Conservation (phyloP, 208 protist species). For the Vickermania spadyakhi region DNA sequence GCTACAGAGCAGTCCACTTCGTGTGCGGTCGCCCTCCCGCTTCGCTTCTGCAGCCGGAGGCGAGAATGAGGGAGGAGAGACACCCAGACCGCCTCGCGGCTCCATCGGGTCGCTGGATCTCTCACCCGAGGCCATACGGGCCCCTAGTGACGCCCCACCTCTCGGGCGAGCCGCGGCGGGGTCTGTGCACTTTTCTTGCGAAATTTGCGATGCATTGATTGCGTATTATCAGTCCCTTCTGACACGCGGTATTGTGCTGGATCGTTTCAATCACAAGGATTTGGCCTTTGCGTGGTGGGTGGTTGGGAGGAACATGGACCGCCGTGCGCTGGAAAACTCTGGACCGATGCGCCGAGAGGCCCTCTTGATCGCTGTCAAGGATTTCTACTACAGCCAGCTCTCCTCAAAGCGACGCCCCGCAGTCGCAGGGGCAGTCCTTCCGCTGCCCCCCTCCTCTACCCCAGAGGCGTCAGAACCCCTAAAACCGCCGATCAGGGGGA, state of each 20-base stretch:
- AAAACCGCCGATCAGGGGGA: too few species aligned
- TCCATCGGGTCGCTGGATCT: background rate
- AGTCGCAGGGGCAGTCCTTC: background rate
- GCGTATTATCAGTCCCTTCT: conserved; percentile 71
- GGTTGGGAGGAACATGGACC: conserved; percentile 66
- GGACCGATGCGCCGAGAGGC: conserved; percentile 49
- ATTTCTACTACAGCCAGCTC: conserved; percentile 67
- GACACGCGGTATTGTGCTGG: conserved; percentile 63
- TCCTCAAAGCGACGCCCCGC: conserved; percentile 13
- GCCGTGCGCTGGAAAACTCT: conserved; percentile 29
- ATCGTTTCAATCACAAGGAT: conserved; percentile 77
- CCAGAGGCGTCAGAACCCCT: too few species aligned
- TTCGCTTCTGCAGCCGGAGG: too few species aligned
- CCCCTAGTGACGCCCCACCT: background rate
- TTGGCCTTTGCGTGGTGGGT: conserved; percentile 81
- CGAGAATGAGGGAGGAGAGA: too few species aligned
- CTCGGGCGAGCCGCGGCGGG: background rate
- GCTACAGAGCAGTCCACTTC: too few species aligned
- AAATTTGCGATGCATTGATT: conserved; percentile 42
- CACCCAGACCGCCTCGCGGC: background rate
- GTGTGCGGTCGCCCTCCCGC: too few species aligned
- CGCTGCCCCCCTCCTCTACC: too few species aligned
- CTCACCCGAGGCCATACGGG: background rate
- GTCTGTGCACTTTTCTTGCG: conserved; percentile 13
- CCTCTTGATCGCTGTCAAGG: conserved; percentile 52